Evolutionary conservation across 345 rosid species (phyloP), one percentile per base, ranked within the genome.

Genomic region (Erodium maritimum): DNA sequence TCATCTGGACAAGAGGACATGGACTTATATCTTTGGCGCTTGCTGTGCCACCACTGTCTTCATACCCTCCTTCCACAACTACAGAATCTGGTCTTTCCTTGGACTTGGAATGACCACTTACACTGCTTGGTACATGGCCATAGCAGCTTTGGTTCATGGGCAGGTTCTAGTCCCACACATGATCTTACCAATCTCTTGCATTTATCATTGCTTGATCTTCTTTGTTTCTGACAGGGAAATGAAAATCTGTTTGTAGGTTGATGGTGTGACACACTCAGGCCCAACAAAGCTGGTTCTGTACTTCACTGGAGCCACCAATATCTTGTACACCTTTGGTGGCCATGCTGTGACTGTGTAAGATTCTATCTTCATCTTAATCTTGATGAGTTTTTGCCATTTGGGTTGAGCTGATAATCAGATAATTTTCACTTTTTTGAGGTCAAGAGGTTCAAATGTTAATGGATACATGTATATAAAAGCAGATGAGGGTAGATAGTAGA

Each of bases 1-100:
- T 67, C 84, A 74, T 12, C 60, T 94, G 80, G 99, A 94, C 77
- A 94, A 94, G 85, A 78, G 99, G 69, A 94, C 99, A 57, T 94
- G 97, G 99, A 94, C 99, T 5, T 94, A 90, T 23, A 94, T 94
- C 58, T 94, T 94, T 64, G 99, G 99, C 74, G 99, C 99, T 70
- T 94, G 99, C 65, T 94, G 99, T 72, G 99, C 99, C 33, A 94
- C 99, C 57, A 94, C 99, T 3, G 97, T 94, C 24, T n/a, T n/a
- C n/a, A n/a, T n/a, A n/a, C n/a, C n/a, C n/a, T n/a, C n/a, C n/a
- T n/a, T n/a, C n/a, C n/a, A n/a, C n/a, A n/a, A n/a, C n/a, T n/a
- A n/a, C n/a, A n/a, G n/a, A n/a, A n/a, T n/a, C n/a, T n/a, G n/a
- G 99, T 87, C 99, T 17, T 94, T 94, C 72, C 88, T 94, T 21